Percentiles rank a stretch among this genome's conserved stretches.
Evolutionary conservation across 1,284 basidiomycete species (phyloP).

Genomic region (Rhodotorula sp.): DNA sequence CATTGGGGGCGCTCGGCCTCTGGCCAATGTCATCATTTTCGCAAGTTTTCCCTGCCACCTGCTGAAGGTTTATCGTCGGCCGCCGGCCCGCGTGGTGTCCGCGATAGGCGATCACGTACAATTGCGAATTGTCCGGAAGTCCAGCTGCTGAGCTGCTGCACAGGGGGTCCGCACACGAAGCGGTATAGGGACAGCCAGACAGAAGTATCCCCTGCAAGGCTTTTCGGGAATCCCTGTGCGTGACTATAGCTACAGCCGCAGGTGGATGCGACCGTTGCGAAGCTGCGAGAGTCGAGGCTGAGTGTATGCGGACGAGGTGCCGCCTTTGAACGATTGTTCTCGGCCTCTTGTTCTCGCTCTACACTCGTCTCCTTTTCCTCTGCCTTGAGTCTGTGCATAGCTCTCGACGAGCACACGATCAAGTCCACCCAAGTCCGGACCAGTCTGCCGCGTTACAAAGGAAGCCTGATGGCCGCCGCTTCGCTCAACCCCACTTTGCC

Average conservation of each 20-base stretch:
- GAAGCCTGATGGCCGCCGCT: neutral
- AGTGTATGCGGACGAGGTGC: slow-evolving; percentile 2
- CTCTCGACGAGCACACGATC: neutral
- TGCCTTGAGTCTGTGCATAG: neutral
- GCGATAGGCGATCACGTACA: too few relatives aligned
- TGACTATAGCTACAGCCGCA: neutral
- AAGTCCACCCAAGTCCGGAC: neutral
- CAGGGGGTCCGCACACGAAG: too few relatives aligned
- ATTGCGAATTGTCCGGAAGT: too few relatives aligned
- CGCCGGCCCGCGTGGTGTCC: too few relatives aligned
- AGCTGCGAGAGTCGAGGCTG: neutral
- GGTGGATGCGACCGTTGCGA: neutral
- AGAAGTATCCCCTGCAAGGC: too few relatives aligned
- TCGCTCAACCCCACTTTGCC: neutral
- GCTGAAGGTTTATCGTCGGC: too few relatives aligned
- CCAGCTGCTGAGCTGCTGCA: too few relatives aligned
- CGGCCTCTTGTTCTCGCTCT: neutral
- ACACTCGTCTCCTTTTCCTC: neutral
- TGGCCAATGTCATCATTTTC: too few relatives aligned
- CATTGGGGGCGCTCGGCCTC: too few relatives aligned
- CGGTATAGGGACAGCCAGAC: too few relatives aligned
- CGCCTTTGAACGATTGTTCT: neutral
- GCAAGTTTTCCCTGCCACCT: too few relatives aligned
- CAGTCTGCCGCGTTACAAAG: neutral
- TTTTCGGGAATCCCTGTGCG: too few relatives aligned